Evolutionary conservation across 352 stramenopile species (phyloP).

Genomic region (Pythium folliculosum): DNA sequence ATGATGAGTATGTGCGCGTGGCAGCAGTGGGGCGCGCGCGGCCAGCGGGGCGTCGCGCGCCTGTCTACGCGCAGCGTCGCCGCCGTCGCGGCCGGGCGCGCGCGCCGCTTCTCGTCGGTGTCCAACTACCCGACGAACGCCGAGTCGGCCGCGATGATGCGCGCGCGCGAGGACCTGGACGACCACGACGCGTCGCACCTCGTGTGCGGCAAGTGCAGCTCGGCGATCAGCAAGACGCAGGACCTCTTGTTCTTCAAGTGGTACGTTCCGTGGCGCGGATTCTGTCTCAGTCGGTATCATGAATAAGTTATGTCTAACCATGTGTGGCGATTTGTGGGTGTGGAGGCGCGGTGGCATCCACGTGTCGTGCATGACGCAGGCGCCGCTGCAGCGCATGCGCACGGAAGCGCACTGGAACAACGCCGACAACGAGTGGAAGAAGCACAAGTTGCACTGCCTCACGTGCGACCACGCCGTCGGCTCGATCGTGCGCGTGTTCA

Average conservation of each 20-base stretch:
- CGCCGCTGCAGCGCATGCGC: slow-evolving; percentile 56
- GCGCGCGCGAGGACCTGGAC: slow-evolving; percentile 31
- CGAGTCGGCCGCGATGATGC: slow-evolving; percentile 46
- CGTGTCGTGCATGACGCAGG: slow-evolving; percentile 65
- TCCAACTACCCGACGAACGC: slow-evolving; percentile 58
- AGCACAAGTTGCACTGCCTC: slow-evolving; percentile 68
- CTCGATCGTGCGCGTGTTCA: slow-evolving; percentile 58
- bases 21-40: slow-evolving; percentile 6
- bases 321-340: too few species aligned
- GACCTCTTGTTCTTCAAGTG: slow-evolving; percentile 82
- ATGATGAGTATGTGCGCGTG: slow-evolving; percentile 17
- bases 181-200: slow-evolving; percentile 53
- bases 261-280: slow-evolving; percentile 34
- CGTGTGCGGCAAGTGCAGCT: slow-evolving; percentile 72
- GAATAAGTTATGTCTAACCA: too few species aligned
- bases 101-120: slow-evolving; percentile 45
- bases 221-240: slow-evolving; percentile 54
- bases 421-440: slow-evolving; percentile 49
- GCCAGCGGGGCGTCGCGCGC: slow-evolving; percentile 6
- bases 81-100: background rate
- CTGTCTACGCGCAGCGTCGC: slow-evolving; percentile 3
- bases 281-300: too few species aligned
- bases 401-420: slow-evolving; percentile 42
- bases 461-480: slow-evolving; percentile 65
- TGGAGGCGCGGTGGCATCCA: slow-evolving; percentile 70